Evolutionary conservation across 2,329 filamentous ascomycete species (phyloP).

Genomic region (Aspergillus spinulosporus): DNA sequence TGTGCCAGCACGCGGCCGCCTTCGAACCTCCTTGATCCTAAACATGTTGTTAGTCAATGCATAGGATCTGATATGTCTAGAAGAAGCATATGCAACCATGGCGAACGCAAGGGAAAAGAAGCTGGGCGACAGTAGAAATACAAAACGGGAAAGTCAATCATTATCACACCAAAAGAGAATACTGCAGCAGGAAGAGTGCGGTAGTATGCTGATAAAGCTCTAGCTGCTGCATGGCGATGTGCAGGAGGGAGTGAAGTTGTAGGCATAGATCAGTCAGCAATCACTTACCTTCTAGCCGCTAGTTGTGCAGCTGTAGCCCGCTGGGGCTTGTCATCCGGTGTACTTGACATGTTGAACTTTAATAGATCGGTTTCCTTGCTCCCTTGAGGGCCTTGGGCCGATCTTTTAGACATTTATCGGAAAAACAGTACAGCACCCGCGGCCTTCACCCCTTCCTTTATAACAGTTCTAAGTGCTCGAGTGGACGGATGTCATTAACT

Average conservation of each 20-base stretch:
- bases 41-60: slow-evolving; percentile 12
- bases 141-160: not conserved
- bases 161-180: not conserved
- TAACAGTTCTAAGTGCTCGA: slow-evolving; percentile 9
- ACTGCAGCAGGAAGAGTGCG: not conserved
- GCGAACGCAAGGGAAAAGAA: not conserved
- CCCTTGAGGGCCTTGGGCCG: slow-evolving; percentile 38
- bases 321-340: slow-evolving; percentile 48
- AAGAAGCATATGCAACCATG: slow-evolving; percentile 1
- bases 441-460: slow-evolving; percentile 20
- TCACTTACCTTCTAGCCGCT: slow-evolving; percentile 57
- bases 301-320: slow-evolving; percentile 57
- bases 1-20: slow-evolving; percentile 27
- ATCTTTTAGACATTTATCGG: slow-evolving; percentile 44
- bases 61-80: not conserved
- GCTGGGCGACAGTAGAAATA: not conserved
- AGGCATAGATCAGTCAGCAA: slow-evolving; percentile 19
- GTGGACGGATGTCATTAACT: slow-evolving; percentile 21
- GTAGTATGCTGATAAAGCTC: no score
- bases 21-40: slow-evolving; percentile 29
- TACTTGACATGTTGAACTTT: slow-evolving; percentile 41
- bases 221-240: slow-evolving; percentile 9
- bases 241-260: slow-evolving; percentile 1
- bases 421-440: slow-evolving; percentile 6
- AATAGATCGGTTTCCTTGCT: slow-evolving; percentile 33